Conservation (phyloP, 1,284 basidiomycete species). For the Microbotryum saponariae region DNA sequence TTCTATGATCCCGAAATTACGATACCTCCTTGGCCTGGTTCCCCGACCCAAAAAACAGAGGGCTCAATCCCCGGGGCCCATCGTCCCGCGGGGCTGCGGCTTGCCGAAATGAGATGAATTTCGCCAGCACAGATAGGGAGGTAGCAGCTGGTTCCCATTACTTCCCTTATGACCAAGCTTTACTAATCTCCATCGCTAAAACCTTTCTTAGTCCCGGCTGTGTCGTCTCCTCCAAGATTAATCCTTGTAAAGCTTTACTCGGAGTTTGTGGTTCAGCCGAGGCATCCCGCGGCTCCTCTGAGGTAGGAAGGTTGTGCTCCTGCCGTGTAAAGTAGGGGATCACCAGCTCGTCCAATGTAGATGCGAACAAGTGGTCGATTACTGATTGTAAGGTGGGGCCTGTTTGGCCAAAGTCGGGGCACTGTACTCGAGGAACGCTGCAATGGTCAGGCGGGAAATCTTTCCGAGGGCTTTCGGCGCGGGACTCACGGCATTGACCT, state of each 20-base stretch:
- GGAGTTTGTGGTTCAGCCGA: background rate
- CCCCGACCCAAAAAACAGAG: too few species aligned
- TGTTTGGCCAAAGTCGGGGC: constrained; percentile 91
- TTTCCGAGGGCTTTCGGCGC: background rate
- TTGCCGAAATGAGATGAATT: too few species aligned
- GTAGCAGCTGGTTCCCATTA: too few species aligned
- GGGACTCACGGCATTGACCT: constrained; percentile 62
- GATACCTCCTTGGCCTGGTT: too few species aligned
- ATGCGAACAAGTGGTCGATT: constrained; percentile 24
- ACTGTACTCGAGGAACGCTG: constrained; percentile 38
- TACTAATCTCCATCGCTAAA: constrained; percentile 19
- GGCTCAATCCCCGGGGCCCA: too few species aligned
- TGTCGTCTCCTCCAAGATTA: constrained; percentile 1
- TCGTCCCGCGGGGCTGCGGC: too few species aligned
- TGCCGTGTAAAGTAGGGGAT: constrained; percentile 18
- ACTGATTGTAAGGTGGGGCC: constrained; percentile 66
- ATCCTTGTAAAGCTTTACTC: constrained; percentile 8
- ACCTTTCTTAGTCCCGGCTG: constrained; percentile 20
- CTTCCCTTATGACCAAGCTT: constrained; percentile 11
- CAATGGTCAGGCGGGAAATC: background rate
- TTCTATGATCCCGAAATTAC: too few species aligned
- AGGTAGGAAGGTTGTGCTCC: background rate
- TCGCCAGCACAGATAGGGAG: too few species aligned
- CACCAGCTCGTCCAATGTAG: constrained; percentile 12
- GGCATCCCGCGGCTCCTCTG: background rate